These are phyloP conservation scores for Paracoccidioides brasiliensis DNA, from an alignment of 2,329 filamentous ascomycete species.

Conservation along the genomic window DNA sequence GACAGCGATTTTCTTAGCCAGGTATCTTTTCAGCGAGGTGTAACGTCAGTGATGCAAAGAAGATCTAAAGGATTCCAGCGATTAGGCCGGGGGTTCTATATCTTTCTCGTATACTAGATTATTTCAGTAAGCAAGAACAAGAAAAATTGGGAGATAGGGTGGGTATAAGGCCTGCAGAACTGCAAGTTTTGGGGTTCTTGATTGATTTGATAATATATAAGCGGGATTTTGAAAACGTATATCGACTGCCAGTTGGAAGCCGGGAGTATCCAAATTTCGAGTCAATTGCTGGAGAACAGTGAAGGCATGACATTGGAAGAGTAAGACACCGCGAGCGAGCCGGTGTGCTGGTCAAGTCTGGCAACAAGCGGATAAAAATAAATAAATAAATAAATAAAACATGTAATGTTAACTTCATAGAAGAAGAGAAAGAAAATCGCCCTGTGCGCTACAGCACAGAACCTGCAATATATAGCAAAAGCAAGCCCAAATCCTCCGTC, in stretches of 20 bases:
- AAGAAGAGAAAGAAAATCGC: not conserved
- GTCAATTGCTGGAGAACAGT: not conserved
- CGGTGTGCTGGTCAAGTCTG: not conserved
- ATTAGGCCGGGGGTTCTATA: too few relatives aligned
- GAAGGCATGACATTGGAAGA: not conserved
- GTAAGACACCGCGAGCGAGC: not conserved
- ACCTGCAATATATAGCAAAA: not conserved
- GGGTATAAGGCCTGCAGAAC: not conserved
- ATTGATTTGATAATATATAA: not conserved
- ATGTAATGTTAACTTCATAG: not conserved
- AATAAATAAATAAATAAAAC: slow-evolving; percentile 2
- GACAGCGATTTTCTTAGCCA: too few relatives aligned
- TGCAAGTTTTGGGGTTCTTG: not conserved
- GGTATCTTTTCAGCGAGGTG: too few relatives aligned
- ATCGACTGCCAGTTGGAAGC: not conserved
- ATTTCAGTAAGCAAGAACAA: not conserved
- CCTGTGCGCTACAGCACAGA: slow-evolving; percentile 2
- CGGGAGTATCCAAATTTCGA: not conserved
- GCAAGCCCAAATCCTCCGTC: not conserved
- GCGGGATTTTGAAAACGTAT: not conserved
- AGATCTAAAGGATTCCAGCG: too few relatives aligned
- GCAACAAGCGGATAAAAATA: not conserved
- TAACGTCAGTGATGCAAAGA: too few relatives aligned
- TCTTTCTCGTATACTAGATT: not conserved
- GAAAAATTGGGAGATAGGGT: not conserved